Evolutionary conservation across 2,329 filamentous ascomycete species (phyloP).

Genomic region (Paecilomyces sp.): DNA sequence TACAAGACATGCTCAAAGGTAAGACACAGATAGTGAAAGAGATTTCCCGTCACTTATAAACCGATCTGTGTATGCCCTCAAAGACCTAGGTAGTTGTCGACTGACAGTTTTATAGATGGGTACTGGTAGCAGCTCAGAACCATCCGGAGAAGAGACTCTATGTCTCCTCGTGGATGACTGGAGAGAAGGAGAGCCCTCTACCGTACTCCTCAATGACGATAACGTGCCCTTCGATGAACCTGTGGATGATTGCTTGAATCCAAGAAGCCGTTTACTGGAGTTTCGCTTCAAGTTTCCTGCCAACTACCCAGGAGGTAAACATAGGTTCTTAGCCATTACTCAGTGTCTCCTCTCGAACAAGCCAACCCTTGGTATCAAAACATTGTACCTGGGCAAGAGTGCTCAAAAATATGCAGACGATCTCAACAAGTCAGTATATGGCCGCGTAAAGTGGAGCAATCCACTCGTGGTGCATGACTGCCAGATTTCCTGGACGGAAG

Average conservation of each 20-base stretch:
- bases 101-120: neutral
- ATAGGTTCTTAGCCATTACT: neutral
- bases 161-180: neutral
- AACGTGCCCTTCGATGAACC: neutral
- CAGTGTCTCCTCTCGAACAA: neutral
- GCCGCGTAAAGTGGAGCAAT: conserved; percentile 3
- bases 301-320: neutral
- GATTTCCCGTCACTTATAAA: neutral
- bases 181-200: neutral
- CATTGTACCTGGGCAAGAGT: neutral
- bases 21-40: neutral
- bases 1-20: neutral
- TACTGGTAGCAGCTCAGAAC: neutral
- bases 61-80: neutral
- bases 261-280: neutral
- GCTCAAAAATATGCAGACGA: neutral
- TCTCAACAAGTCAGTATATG: neutral
- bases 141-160: neutral
- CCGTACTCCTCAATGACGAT: neutral
- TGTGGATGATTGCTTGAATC: neutral
- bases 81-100: neutral
- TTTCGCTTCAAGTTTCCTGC: neutral
- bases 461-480: conserved; percentile 1
- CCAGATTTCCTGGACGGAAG: conserved; percentile 2
- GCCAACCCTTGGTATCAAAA: neutral